These are phyloP conservation scores for Rosa multiflora DNA, from an alignment of 306 rosid genomes.

Conservation along the genomic window DNA sequence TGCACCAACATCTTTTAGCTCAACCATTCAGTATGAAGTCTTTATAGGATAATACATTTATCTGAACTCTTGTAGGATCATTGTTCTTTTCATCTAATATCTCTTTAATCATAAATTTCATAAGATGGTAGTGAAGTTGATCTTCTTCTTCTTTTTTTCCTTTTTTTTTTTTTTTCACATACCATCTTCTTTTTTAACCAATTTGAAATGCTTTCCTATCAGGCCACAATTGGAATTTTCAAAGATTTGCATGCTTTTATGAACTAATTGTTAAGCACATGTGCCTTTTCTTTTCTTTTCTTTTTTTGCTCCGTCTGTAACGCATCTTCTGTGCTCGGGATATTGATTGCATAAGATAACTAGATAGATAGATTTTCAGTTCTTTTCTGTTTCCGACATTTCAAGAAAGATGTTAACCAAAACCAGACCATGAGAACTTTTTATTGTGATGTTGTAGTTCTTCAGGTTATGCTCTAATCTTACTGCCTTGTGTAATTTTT, in stretches of 20 bases:
- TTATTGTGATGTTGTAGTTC: too few relatives aligned
- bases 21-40: background rate
- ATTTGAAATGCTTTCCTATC: conserved; percentile 9
- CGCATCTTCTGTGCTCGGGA: too few relatives aligned
- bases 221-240: conserved; percentile 6
- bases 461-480: too few relatives aligned
- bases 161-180: too few relatives aligned
- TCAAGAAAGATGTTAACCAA: too few relatives aligned
- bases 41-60: background rate
- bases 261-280: background rate
- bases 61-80: background rate
- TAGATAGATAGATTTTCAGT: too few relatives aligned
- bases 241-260: background rate
- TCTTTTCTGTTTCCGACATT: too few relatives aligned
- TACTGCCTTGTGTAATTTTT: too few relatives aligned
- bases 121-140: background rate
- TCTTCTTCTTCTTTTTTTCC: too few relatives aligned
- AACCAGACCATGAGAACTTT: too few relatives aligned
- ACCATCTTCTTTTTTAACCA: background rate
- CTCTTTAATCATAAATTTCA: background rate
- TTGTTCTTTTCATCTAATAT: background rate
- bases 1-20: conserved; percentile 16
- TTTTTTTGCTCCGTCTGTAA: too few relatives aligned
- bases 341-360: too few relatives aligned
- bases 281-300: conserved; percentile 5